Evolutionary conservation across 352 stramenopile genomes (phyloP).

Genomic region (Pythium pectinolyticum): DNA sequence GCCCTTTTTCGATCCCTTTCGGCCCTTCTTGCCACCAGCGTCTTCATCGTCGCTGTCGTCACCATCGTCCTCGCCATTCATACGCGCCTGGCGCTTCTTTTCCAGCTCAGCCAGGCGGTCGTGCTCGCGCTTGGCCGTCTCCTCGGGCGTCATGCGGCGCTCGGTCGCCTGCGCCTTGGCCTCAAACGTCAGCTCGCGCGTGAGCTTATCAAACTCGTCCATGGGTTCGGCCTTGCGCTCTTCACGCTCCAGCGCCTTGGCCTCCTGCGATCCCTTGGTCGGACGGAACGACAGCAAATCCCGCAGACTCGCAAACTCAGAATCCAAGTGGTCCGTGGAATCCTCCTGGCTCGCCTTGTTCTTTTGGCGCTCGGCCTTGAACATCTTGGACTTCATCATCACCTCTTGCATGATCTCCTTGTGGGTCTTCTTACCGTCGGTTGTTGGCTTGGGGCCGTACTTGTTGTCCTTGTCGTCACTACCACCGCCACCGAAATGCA

Average conservation of each 20-base stretch:
- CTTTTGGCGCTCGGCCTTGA: constrained; percentile 87
- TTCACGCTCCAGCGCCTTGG: constrained; percentile 50
- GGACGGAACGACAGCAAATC: constrained; percentile 77
- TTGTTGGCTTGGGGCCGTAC: constrained; percentile 27
- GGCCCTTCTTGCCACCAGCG: constrained; percentile 12
- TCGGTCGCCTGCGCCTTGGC: constrained; percentile 93
- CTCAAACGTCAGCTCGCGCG: constrained; percentile 86
- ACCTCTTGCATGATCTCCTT: constrained; percentile 92
- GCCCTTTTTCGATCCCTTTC: constrained; percentile 39
- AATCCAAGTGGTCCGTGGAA: constrained; percentile 71
- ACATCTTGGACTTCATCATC: constrained; percentile 91
- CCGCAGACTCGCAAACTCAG: constrained; percentile 64
- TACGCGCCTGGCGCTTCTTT: constrained; percentile 91
- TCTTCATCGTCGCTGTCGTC: constrained; percentile 64
- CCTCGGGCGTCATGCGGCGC: constrained; percentile 93
- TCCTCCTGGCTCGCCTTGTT: constrained; percentile 83
- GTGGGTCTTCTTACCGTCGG: constrained; percentile 70
- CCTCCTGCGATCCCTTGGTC: constrained; percentile 66
- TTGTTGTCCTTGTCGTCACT: constrained; percentile 19
- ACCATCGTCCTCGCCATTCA: constrained; percentile 91
- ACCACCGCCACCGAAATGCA: constrained; percentile 81
- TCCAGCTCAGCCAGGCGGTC: constrained; percentile 92
- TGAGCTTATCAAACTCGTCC: constrained; percentile 87
- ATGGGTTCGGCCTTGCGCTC: constrained; percentile 65
- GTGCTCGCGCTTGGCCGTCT: constrained; percentile 91